These are phyloP conservation scores for Solanum chacoense DNA, from an alignment of 305 asterid species.

Conservation along the genomic window DNA sequence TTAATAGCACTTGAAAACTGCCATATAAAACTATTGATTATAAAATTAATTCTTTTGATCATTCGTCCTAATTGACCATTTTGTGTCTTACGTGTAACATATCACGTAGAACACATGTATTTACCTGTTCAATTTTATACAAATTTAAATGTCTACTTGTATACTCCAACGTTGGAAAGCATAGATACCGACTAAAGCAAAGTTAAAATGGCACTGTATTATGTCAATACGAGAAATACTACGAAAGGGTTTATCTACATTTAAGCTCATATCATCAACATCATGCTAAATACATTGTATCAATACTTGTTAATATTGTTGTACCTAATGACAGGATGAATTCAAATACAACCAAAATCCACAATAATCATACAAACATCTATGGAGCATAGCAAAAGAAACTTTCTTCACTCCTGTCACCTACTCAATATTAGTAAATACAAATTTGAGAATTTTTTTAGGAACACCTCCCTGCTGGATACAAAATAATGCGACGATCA, in stretches of 20 bases:
- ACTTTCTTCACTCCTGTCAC: background rate
- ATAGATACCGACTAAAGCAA: background rate
- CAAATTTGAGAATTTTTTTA: background rate
- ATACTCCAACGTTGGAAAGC: background rate
- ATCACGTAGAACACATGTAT: background rate
- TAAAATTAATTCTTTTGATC: background rate
- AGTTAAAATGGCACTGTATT: background rate
- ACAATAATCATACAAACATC: background rate
- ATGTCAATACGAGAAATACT: background rate
- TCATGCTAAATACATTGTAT: background rate
- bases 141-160: no score
- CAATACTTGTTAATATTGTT: background rate
- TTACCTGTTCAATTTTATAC: no score
- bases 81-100: background rate
- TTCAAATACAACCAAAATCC: background rate
- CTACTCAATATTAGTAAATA: background rate
- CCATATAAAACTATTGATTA: background rate
- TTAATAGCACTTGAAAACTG: background rate
- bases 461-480: background rate
- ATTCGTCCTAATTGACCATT: no score
- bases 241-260: background rate
- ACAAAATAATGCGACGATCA: background rate
- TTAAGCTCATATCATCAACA: background rate
- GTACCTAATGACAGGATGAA: background rate
- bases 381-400: background rate